A percentile compares a stretch with the other conserved stretches of the same genome.
Evolutionary conservation across 176 grass and related monocot species (phyloP).

Genomic region (Bonia amplexicaulis): DNA sequence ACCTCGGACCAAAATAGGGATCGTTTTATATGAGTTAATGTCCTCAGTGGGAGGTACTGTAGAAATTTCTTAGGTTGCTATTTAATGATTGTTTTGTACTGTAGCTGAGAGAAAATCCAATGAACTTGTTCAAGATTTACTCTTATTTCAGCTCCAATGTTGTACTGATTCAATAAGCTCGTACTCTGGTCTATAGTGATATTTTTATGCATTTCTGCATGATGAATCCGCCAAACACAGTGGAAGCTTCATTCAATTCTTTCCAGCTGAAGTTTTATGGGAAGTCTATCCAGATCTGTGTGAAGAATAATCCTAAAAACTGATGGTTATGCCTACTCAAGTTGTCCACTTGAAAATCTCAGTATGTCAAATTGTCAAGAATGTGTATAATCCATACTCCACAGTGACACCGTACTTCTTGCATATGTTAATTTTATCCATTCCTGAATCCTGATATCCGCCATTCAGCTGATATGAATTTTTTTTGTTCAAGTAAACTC

Average conservation of each 20-base stretch:
- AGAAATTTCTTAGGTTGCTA: background rate
- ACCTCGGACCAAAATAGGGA: background rate
- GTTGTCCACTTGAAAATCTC: background rate
- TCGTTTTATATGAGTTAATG: conserved; percentile 23
- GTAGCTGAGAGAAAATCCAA: background rate
- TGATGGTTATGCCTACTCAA: background rate
- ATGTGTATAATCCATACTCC: background rate
- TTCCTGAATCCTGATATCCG: background rate
- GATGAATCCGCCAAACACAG: background rate
- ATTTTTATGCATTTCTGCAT: background rate
- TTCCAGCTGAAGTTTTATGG: background rate
- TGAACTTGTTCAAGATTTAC: background rate
- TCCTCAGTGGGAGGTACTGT: background rate
- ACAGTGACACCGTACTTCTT: background rate
- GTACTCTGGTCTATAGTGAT: background rate
- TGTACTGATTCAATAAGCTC: background rate
- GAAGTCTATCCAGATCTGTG: background rate
- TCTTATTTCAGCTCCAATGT: background rate
- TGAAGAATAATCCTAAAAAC: background rate
- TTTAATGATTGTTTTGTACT: conserved; percentile 1
- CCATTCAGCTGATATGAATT: background rate
- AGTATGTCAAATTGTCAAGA: background rate
- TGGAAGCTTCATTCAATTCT: background rate
- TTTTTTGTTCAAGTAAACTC: background rate
- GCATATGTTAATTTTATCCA: background rate